Evolutionary conservation across 345 rosid species (phyloP).

Genomic region (Gossypium sturtianum): DNA sequence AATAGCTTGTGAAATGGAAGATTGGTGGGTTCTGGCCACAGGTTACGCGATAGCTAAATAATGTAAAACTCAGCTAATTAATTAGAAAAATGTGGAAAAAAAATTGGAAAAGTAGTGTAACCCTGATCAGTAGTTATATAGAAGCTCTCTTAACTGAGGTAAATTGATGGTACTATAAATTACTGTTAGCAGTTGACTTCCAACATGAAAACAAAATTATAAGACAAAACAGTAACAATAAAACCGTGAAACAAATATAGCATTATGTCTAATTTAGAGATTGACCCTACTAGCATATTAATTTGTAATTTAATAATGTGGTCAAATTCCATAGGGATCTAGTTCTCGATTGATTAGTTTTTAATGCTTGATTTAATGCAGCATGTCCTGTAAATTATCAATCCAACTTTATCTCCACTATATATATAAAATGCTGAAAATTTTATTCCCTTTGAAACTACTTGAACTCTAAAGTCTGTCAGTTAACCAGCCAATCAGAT

Average conservation of each 20-base stretch:
- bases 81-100: not conserved
- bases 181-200: not conserved
- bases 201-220: not conserved
- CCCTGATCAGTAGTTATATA: not conserved
- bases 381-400: not conserved
- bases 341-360: conserved; percentile 5
- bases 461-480: conserved; percentile 5
- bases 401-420: conserved; percentile 2
- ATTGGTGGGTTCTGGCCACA: not conserved
- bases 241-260: not conserved
- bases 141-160: not conserved
- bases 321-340: conserved; percentile 18
- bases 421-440: not conserved
- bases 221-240: not conserved
- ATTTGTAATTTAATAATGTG: not conserved
- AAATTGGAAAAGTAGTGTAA: not conserved
- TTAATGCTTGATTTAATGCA: not conserved
- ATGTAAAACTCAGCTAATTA: not conserved
- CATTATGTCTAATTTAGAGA: not conserved
- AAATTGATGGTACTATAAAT: not conserved
- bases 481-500: conserved; percentile 9
- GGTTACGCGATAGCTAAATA: not conserved
- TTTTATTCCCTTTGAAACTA: conserved; percentile 11
- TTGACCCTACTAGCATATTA: not conserved
- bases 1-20: not conserved